phyloP scores from a whole-genome alignment of 2,329 filamentous ascomycete species.

The Didymella glomerata region DNA sequence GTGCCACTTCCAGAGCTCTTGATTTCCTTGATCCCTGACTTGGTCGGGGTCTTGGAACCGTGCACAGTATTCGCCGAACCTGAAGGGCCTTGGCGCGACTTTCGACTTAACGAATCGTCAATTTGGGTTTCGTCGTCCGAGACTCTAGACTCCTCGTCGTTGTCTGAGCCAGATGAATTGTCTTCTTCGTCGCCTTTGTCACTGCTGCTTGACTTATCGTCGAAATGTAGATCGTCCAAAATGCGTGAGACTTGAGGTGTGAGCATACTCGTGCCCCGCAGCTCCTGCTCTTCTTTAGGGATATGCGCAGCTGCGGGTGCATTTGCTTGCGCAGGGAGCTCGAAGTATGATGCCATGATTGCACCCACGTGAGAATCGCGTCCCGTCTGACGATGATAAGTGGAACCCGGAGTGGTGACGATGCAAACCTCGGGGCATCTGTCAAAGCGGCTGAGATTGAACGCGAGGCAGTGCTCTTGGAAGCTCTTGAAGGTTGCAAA shows the following conservation, averaged over 20 bases:
- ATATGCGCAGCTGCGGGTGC: constrained; percentile 23
- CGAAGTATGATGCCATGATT: constrained; percentile 50
- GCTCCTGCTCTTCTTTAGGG: constrained; percentile 27
- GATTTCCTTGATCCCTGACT: constrained; percentile 21
- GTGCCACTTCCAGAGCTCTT: constrained; percentile 10
- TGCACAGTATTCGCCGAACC: constrained; percentile 12
- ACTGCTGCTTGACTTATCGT: constrained; percentile 39
- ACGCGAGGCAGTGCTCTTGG: constrained; percentile 20
- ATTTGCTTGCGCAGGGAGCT: constrained; percentile 35
- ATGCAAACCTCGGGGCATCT: neutral
- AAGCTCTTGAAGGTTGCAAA: constrained; percentile 16
- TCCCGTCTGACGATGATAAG: constrained; percentile 11
- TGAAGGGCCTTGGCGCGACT: constrained; percentile 19
- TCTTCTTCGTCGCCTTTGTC: constrained; percentile 21
- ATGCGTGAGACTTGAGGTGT: constrained; percentile 44
- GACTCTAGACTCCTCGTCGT: constrained; percentile 23
- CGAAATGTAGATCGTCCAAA: constrained; percentile 38
- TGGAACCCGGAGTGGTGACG: constrained; percentile 16
- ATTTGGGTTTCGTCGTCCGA: constrained; percentile 19
- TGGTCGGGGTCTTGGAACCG: constrained; percentile 23
- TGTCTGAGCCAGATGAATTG: constrained; percentile 5
- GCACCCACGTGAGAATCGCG: constrained; percentile 10
- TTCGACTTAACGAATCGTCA: constrained; percentile 14
- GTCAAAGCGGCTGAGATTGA: constrained; percentile 17
- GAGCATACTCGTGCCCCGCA: constrained; percentile 34